phyloP scores from a whole-genome alignment of 768 basidiomycete genomes.

The Trametes maxima region DNA sequence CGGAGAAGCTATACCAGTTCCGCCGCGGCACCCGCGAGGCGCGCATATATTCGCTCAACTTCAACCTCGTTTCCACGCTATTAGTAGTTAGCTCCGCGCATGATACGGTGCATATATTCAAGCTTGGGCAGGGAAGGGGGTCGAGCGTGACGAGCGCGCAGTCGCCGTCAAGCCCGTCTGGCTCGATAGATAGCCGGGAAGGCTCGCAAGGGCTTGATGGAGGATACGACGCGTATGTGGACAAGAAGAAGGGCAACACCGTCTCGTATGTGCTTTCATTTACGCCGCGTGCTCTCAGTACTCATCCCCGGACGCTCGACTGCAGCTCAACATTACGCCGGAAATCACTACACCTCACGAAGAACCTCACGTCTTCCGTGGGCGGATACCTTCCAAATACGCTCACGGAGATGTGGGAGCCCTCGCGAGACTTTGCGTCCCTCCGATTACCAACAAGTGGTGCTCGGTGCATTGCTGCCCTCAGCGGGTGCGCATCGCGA shows the following conservation, averaged over 20 bases:
- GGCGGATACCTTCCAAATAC: constrained; percentile 88
- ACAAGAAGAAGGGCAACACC: constrained; percentile 66
- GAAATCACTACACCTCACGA: constrained; percentile 74
- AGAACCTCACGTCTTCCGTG: constrained; percentile 72
- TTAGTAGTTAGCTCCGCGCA: constrained; percentile 90
- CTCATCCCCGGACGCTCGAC: neutral
- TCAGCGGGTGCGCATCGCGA: constrained; percentile 70
- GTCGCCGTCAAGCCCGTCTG: constrained; percentile 58
- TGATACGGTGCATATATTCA: constrained; percentile 97
- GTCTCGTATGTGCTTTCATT: constrained; percentile 49
- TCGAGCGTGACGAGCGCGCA: constrained; percentile 26
- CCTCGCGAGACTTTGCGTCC: constrained; percentile 91
- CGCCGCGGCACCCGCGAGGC: constrained; percentile 86
- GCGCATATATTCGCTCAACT: constrained; percentile 81
- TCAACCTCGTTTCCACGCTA: constrained; percentile 82
- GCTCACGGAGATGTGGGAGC: constrained; percentile 96
- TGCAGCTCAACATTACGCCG: constrained; percentile 55
- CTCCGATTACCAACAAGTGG: constrained; percentile 79
- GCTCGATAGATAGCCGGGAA: constrained; percentile 65
- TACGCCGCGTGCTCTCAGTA: neutral
- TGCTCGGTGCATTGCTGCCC: constrained; percentile 82
- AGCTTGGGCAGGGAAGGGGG: constrained; percentile 55
- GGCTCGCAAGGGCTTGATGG: constrained; percentile 64
- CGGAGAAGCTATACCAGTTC: constrained; percentile 96
- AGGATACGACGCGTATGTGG: constrained; percentile 86